phyloP scores from a whole-genome alignment of 495 filamentous ascomycete genomes.

The Antarctomyces pellizariae region DNA sequence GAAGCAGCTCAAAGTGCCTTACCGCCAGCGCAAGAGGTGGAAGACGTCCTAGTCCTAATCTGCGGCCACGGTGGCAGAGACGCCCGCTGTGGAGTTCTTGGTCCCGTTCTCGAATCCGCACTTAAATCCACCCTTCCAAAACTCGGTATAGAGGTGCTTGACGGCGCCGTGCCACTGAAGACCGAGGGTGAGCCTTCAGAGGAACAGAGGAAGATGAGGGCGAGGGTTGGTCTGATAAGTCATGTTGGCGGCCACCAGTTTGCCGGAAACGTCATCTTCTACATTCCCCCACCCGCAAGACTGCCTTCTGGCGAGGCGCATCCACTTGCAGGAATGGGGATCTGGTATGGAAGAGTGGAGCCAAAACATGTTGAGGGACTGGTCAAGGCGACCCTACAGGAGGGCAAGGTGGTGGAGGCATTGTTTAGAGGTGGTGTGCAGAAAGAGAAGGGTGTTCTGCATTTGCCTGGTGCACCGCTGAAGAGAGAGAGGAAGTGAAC shows the following conservation, averaged over 20 bases:
- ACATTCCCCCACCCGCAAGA: conserved; percentile 38
- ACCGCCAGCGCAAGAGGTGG: conserved; percentile 28
- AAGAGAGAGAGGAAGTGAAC: too few species aligned
- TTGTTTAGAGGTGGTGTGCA: conserved; percentile 43
- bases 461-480: too few species aligned
- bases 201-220: conserved; percentile 8
- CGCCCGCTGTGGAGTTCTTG: conserved; percentile 55
- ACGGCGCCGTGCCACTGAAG: conserved; percentile 14
- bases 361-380: conserved; percentile 74
- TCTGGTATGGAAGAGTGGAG: conserved; percentile 86
- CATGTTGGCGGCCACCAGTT: conserved; percentile 88
- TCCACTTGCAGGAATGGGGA: conserved; percentile 52
- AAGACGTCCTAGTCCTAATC: conserved; percentile 50
- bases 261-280: conserved; percentile 83
- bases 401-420: conserved; percentile 50
- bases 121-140: conserved; percentile 30
- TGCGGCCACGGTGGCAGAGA: conserved; percentile 72
- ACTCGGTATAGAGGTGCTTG: conserved; percentile 16
- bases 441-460: too few species aligned
- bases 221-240: conserved; percentile 51
- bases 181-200: conserved; percentile 5
- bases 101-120: conserved; percentile 41
- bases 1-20: conserved; percentile 20
- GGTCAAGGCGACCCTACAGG: conserved; percentile 52
- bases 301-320: conserved; percentile 17